These are phyloP conservation scores for Leccinellum luteum DNA, from an alignment of 768 basidiomycete genomes.

Conservation along the genomic window DNA sequence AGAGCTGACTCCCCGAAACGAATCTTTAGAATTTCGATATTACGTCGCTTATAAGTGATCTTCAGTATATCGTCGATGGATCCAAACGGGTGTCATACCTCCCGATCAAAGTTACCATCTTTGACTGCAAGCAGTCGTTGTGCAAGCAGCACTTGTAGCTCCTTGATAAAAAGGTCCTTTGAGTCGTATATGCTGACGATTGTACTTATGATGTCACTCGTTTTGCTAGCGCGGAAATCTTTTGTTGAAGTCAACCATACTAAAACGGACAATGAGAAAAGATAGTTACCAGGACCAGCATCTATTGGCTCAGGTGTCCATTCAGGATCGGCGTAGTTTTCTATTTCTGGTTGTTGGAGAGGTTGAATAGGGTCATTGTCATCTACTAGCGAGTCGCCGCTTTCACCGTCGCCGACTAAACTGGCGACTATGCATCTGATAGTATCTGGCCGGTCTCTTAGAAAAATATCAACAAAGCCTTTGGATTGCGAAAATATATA, in stretches of 20 bases:
- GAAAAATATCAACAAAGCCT: background rate
- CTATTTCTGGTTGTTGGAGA: constrained; percentile 69
- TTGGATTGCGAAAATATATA: background rate
- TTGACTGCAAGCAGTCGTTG: constrained; percentile 78
- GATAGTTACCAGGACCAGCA: constrained; percentile 79
- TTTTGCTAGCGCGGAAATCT: constrained; percentile 92
- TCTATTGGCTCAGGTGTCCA: constrained; percentile 98
- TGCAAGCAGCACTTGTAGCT: constrained; percentile 88
- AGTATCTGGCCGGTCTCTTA: constrained; percentile 84
- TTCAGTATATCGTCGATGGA: background rate
- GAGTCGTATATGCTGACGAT: constrained; percentile 98
- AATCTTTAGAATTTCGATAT: constrained; percentile 91
- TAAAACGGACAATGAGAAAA: background rate
- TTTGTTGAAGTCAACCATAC: constrained; percentile 4
- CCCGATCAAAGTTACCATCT: constrained; percentile 75
- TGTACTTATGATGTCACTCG: constrained; percentile 92
- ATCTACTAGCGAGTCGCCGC: constrained; percentile 78
- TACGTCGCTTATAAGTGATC: constrained; percentile 60
- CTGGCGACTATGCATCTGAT: constrained; percentile 92
- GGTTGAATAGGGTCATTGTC: constrained; percentile 80
- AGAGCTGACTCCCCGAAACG: constrained; percentile 92
- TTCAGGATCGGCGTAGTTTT: constrained; percentile 87
- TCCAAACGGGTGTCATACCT: constrained; percentile 36
- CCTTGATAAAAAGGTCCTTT: constrained; percentile 93
- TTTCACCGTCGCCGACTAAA: constrained; percentile 82